Percentiles rank a stretch among this genome's conserved stretches.
Conservation (phyloP, 179 eudicot genomes). For the Actinidia chinensis region DNA sequence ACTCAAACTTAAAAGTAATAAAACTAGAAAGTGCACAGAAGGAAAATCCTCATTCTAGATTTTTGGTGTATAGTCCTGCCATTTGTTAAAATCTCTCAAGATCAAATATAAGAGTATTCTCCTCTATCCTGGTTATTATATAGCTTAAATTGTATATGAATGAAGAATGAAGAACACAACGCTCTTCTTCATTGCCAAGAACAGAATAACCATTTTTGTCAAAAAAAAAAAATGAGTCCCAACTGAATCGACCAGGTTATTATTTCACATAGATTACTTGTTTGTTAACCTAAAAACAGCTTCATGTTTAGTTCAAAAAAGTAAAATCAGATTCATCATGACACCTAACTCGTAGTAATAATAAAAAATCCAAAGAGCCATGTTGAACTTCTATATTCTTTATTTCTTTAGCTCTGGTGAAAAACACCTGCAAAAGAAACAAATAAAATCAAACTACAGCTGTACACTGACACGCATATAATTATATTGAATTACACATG, state of each 20-base stretch:
- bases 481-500: background rate
- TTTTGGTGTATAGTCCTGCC: background rate
- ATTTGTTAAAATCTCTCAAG: background rate
- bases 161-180: background rate
- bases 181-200: background rate
- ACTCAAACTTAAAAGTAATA: background rate
- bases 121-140: background rate
- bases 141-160: background rate
- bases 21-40: conserved; percentile 3
- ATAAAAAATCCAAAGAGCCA: conserved; percentile 8
- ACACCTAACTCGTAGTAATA: background rate
- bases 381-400: conserved; percentile 58
- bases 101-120: background rate
- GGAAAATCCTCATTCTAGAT: background rate
- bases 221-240: background rate
- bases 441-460: background rate
- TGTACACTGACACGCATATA: background rate
- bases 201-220: background rate
- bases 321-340: background rate
- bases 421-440: conserved; percentile 46
- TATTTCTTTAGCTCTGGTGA: conserved; percentile 67
- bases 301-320: background rate
- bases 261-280: background rate
- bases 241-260: background rate
- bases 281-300: background rate